Percentiles rank a stretch among this genome's conserved stretches.
phyloP scores from a whole-genome alignment of 2,329 filamentous ascomycete species.

The Alternaria metachromatica region DNA sequence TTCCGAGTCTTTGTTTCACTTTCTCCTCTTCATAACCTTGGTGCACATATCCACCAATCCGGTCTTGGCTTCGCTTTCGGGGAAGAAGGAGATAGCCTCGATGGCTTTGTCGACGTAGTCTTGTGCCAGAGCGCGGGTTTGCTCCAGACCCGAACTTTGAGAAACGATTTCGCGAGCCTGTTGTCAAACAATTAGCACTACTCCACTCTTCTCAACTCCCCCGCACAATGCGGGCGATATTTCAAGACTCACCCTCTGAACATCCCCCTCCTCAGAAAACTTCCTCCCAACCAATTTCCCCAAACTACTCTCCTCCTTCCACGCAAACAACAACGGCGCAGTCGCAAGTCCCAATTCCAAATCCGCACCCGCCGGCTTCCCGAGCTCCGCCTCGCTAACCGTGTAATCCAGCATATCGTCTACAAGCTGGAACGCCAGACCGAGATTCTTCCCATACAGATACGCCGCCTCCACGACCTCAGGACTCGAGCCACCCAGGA shows the following conservation, averaged over 20 bases:
- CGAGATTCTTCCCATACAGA: constrained; percentile 88
- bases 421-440: constrained; percentile 94
- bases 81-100: constrained; percentile 81
- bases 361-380: constrained; percentile 94
- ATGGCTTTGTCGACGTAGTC: constrained; percentile 91
- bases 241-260: constrained; percentile 71
- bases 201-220: background rate
- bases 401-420: constrained; percentile 99
- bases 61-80: constrained; percentile 92
- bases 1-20: constrained; percentile 59
- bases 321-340: constrained; percentile 91
- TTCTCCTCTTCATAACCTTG: constrained; percentile 87
- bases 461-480: constrained; percentile 91
- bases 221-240: too few relatives aligned
- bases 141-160: constrained; percentile 84
- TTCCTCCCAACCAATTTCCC: constrained; percentile 90
- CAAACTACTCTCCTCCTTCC: constrained; percentile 85
- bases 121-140: constrained; percentile 87
- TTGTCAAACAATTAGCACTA: too few relatives aligned
- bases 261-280: constrained; percentile 83
- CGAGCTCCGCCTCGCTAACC: constrained; percentile 79
- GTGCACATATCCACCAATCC: constrained; percentile 92
- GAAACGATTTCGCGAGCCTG: constrained; percentile 83
- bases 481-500: constrained; percentile 78
- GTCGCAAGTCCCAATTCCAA: constrained; percentile 92